A percentile compares a stretch with the other conserved stretches of the same genome.
Conservation (phyloP, 352 stramenopile species). For the Pythium guiyangense region DNA sequence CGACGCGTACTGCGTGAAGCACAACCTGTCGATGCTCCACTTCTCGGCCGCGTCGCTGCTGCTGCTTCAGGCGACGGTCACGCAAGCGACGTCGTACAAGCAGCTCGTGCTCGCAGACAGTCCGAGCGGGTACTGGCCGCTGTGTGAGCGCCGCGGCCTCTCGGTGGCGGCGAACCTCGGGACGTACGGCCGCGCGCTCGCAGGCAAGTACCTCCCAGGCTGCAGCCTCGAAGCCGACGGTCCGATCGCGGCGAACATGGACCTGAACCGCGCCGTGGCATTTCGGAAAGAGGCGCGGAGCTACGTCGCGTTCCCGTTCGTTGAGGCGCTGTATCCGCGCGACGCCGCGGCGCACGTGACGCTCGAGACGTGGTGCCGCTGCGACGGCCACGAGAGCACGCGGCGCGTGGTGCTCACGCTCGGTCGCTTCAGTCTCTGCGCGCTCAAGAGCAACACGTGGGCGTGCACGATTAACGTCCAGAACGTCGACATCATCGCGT, state of each 20-base stretch:
- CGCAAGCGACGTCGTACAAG: too few species aligned
- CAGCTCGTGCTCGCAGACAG: too few species aligned
- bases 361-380: constrained; percentile 78
- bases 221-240: constrained; percentile 72
- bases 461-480: too few species aligned
- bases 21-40: constrained; percentile 83
- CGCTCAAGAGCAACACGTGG: too few species aligned
- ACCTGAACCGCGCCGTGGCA: constrained; percentile 66
- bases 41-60: constrained; percentile 88
- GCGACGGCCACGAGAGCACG: constrained; percentile 64
- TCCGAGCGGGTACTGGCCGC: too few species aligned
- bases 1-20: constrained; percentile 60
- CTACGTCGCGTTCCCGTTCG: constrained; percentile 54
- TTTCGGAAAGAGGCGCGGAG: constrained; percentile 52
- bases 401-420: constrained; percentile 62
- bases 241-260: constrained; percentile 79
- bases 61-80: constrained; percentile 67
- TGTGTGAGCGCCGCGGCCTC: too few species aligned
- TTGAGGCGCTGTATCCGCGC: constrained; percentile 32
- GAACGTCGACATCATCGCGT: too few species aligned
- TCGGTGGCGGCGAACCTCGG: constrained; percentile 70
- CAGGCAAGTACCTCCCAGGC: constrained; percentile 48
- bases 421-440: constrained; percentile 69
- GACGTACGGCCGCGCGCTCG: constrained; percentile 30
- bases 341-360: constrained; percentile 37